A percentile compares a stretch with the other conserved stretches of the same genome.
phyloP scores from a whole-genome alignment of 2,329 filamentous ascomycete species.

The Didymella glomerata region DNA sequence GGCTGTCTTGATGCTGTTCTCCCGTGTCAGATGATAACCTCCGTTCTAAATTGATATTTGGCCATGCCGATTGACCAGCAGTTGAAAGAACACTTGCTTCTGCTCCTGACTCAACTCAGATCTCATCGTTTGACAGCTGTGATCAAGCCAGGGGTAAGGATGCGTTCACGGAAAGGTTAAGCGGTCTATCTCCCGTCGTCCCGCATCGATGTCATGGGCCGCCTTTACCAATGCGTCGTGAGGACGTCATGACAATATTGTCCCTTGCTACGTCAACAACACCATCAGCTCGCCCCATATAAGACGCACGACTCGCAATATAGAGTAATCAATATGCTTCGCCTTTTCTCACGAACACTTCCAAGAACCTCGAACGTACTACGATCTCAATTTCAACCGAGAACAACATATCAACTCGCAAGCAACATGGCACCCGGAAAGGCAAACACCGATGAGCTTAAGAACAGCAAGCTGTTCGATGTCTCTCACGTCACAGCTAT shows the following conservation, averaged over 20 bases:
- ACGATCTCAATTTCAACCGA: slow-evolving; percentile 24
- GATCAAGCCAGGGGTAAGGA: background rate
- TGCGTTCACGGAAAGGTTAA: background rate
- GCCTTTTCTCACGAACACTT: slow-evolving; percentile 36
- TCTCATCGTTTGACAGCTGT: background rate
- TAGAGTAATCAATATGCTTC: slow-evolving; percentile 35
- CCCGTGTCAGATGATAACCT: too few species aligned
- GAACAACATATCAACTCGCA: slow-evolving; percentile 30
- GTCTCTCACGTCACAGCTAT: slow-evolving; percentile 57
- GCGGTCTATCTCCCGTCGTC: slow-evolving; percentile 7
- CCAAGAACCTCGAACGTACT: slow-evolving; percentile 19
- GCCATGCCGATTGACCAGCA: background rate
- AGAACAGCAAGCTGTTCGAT: slow-evolving; percentile 55
- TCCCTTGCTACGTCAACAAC: slow-evolving; percentile 32
- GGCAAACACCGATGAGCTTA: slow-evolving; percentile 52
- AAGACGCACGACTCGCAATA: slow-evolving; percentile 10
- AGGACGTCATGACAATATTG: slow-evolving; percentile 41
- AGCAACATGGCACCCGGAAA: slow-evolving; percentile 48
- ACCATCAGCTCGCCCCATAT: slow-evolving; percentile 26
- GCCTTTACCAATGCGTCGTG: slow-evolving; percentile 27
- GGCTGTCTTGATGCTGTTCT: too few species aligned
- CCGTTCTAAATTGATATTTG: background rate
- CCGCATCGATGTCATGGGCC: slow-evolving; percentile 17
- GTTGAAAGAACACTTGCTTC: background rate
- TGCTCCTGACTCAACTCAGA: background rate